These are phyloP conservation scores for Nicotiana undulata DNA, from an alignment of 257 asterid species.

Conservation along the genomic window DNA sequence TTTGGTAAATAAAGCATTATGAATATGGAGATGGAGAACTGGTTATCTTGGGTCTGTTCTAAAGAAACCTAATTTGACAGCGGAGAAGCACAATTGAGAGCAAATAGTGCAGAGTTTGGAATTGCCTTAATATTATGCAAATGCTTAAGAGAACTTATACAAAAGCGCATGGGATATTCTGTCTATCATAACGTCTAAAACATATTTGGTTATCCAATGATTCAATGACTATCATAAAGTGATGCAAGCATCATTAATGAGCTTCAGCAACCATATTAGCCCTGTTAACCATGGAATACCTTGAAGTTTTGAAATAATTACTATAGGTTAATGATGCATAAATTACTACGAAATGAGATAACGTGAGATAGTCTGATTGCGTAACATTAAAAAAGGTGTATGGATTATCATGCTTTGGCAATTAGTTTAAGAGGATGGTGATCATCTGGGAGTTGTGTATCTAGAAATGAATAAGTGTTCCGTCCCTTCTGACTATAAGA, in stretches of 20 bases:
- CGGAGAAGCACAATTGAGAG: not conserved
- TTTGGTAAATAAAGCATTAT: not conserved
- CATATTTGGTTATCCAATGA: not conserved
- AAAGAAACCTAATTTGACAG: not conserved
- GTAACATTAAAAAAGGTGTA: not conserved
- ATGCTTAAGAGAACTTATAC: not conserved
- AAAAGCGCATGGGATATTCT: not conserved
- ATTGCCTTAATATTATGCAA: not conserved
- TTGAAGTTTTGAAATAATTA: not conserved
- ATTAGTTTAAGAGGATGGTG: not conserved
- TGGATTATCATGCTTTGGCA: not conserved
- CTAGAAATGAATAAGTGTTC: not conserved
- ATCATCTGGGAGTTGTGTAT: not conserved
- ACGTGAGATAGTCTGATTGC: not conserved
- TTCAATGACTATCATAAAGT: not conserved
- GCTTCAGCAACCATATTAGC: not conserved
- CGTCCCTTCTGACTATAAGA: not conserved
- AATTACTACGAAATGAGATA: not conserved
- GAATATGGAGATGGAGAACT: not conserved
- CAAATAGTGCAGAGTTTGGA: not conserved
- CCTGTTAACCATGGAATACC: not conserved
- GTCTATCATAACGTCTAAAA: not conserved
- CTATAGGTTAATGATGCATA: not conserved
- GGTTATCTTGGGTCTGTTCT: not conserved
- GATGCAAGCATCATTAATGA: not conserved